Evolutionary conservation across 2,329 filamentous ascomycete genomes (phyloP), one percentile per base, ranked within the genome.

Genomic region (Paracoccidioides lutzii): DNA sequence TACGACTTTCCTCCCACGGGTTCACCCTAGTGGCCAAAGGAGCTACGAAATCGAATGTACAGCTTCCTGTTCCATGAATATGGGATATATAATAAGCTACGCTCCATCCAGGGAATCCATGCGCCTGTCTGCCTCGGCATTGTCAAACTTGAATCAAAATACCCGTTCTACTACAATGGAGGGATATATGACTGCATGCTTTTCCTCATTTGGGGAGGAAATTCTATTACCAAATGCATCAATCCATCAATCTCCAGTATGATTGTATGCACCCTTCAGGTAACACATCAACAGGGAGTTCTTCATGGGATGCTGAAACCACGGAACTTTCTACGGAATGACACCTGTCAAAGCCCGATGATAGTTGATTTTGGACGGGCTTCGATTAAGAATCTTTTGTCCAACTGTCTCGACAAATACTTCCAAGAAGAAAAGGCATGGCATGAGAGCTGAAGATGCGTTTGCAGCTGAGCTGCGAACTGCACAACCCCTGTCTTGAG

Each of bases 101-200:
- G 45, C 12, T 28, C 6, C 22, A 45, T 57, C 6, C 52, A 57
- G 9, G 56, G 52, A 14, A 14, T 52, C 2, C 38, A 52, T 41
- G 22, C 52, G 22, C 56, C 52, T 10, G 56, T 57, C 5, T 55
- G 56, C 28, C 46, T 57, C 22, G 56, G 56, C 30, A 33, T 52
- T 14, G 38, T 57, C 12, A n/a, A 32, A n/a, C 48, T 57, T 6
- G 10, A 52, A 5, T n/a, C 38, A 52, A 46, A 41, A 7, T 30
- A 5, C 35, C 56, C 52, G 7, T 54, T 55, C 7, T 52, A 55
- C 52, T 52, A 41, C 33, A 33, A 52, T 52, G 56, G 30, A 35
- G 48, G 53, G 28, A 46, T 10, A 30, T 55, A 55, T 28, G 52
- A 52, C 30, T 52, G 55, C 22, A 57, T 55, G 52, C 37, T 57